A percentile compares a stretch with the other conserved stretches of the same genome.
phyloP scores from a whole-genome alignment of 2,329 filamentous ascomycete genomes.

The Zymoseptoria tritici region DNA sequence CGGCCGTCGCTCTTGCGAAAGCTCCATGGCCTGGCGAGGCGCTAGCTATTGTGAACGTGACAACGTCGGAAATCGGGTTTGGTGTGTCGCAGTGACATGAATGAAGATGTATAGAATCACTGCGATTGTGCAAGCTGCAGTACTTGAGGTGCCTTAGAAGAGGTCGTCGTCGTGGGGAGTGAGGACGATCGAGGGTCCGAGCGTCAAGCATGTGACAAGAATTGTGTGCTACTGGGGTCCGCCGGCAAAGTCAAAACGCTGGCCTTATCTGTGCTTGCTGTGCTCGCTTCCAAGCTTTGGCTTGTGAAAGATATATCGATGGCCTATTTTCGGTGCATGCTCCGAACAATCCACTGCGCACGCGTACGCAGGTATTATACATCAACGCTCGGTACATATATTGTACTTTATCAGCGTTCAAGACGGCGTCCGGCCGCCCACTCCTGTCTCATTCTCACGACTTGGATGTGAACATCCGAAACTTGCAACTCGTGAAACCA shows the following conservation, averaged over 20 bases:
- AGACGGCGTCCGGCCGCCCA: neutral
- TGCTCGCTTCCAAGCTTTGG: neutral
- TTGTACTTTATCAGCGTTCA: neutral
- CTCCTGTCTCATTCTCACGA: neutral
- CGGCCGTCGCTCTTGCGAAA: slow-evolving; percentile 32
- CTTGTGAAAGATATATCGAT: neutral
- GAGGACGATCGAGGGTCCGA: neutral
- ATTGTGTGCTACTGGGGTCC: neutral
- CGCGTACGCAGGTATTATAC: neutral
- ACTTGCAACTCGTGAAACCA: neutral
- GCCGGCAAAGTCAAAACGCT: neutral
- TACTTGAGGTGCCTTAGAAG: neutral
- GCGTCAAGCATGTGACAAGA: neutral
- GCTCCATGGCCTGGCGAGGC: slow-evolving; percentile 21
- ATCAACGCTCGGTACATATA: neutral
- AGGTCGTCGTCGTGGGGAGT: neutral
- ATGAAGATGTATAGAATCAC: neutral
- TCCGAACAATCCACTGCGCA: neutral
- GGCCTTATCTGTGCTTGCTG: neutral
- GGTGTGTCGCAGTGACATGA: slow-evolving; percentile 8
- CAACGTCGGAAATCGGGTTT: slow-evolving; percentile 11
- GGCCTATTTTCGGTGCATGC: neutral
- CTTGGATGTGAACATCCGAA: neutral
- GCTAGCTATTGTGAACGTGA: slow-evolving; percentile 16
- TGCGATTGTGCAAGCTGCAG: neutral